Evolutionary conservation across 768 basidiomycete genomes (phyloP), one percentile per base, ranked within the genome.

Genomic region (Gloeostereum incarnatum): DNA sequence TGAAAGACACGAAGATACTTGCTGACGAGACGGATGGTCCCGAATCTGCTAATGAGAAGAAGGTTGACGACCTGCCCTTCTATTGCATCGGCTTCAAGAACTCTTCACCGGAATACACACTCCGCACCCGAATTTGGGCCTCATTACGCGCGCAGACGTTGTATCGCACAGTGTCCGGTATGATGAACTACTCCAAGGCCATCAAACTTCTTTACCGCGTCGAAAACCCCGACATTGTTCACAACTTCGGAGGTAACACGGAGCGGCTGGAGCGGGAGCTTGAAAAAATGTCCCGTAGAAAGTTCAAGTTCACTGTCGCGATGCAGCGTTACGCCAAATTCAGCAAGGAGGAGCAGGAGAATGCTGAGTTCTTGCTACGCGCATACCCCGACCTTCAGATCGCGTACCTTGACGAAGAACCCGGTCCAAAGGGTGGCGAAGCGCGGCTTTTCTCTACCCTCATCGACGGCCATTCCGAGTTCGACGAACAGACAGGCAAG

Each of bases 171-270:
- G 91, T 98, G 14, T 98, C 96, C 4, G 96, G 96, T 45, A 97
- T 99, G 90, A 98, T 99, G 96, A 98, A 99, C 66, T 99, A 99
- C 64, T 86, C 91, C 52, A 99, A 99, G 65, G 96, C 96, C 18
- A 94, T 99, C 80, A 99, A 99, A 61, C 74, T 99, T 25, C 75
- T 98, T 14, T 98, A 98, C 60, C 88, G 96, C 24, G 94, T 99
- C 45, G 96, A 98, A 63, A 98, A 97, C 60, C 96, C 96, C 6
- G 90, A 91, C 57, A 85, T 97, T 40, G 96, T 99, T 2, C 91
- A 97, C 55, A 76, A 78, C 44, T 94, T 97, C 61, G 91, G 88
- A 27, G 93, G 94, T 4, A 97, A 94, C 65, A 96, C 96, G 6
- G 94, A 98, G 55, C 78, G 82, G 41, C 74, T 99, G 29, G 96